Conservation (phyloP, 2,329 filamentous ascomycete genomes). For the Beauveria sp. region DNA sequence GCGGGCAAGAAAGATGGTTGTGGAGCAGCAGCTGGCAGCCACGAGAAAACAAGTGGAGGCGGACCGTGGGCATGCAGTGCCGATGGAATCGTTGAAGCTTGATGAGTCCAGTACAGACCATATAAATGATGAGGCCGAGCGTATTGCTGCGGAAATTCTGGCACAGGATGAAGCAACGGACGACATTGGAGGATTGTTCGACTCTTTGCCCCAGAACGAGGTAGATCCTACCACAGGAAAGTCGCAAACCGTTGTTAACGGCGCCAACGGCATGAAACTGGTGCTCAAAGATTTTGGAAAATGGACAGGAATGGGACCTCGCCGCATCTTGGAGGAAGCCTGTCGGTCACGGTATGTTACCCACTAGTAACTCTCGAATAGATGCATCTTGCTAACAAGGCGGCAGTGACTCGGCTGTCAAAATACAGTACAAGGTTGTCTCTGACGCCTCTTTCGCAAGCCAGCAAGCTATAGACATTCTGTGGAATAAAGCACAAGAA, state of each 20-base stretch:
- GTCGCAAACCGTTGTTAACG: constrained; percentile 47
- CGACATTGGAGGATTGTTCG: constrained; percentile 44
- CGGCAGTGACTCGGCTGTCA: constrained; percentile 60
- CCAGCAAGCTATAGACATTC: constrained; percentile 65
- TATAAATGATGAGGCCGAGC: constrained; percentile 48
- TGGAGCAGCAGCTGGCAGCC: constrained; percentile 56
- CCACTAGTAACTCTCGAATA: neutral
- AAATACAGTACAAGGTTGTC: constrained; percentile 59
- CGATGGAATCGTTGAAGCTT: constrained; percentile 15
- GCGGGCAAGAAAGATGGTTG: constrained; percentile 48
- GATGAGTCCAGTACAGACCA: constrained; percentile 33
- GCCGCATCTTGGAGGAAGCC: constrained; percentile 75
- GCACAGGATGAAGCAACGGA: constrained; percentile 50
- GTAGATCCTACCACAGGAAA: constrained; percentile 52
- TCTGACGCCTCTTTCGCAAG: constrained; percentile 70
- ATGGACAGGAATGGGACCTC: constrained; percentile 67
- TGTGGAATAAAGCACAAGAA: constrained; percentile 70
- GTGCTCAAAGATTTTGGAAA: constrained; percentile 78
- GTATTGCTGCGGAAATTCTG: constrained; percentile 51
- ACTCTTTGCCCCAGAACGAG: constrained; percentile 52
- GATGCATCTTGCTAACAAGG: constrained; percentile 4
- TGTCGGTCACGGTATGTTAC: constrained; percentile 63
- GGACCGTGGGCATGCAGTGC: constrained; percentile 14
- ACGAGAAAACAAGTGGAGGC: constrained; percentile 30
- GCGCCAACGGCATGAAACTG: constrained; percentile 45